These are phyloP conservation scores for Betula pendula DNA, from an alignment of 306 rosid genomes.

Conservation along the genomic window DNA sequence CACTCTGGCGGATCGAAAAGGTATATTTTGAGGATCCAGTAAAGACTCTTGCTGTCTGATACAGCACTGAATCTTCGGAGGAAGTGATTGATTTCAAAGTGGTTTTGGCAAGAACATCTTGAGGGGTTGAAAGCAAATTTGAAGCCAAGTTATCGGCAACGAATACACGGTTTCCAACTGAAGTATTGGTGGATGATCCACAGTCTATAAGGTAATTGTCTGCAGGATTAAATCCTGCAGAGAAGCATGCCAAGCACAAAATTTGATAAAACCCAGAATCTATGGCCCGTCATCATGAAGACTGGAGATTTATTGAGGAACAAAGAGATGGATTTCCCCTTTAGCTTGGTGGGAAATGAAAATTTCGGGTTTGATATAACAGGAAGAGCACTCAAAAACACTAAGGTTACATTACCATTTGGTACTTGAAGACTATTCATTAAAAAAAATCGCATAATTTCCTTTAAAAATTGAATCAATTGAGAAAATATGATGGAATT, in stretches of 20 bases:
- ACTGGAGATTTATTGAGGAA: conserved; percentile 15
- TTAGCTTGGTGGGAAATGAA: too few relatives aligned
- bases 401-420: too few relatives aligned
- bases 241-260: conserved; percentile 47
- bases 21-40: conserved; percentile 60
- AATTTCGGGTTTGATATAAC: too few relatives aligned
- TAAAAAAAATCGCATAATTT: too few relatives aligned
- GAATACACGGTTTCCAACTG: conserved; percentile 58
- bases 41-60: conserved; percentile 73
- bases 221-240: conserved; percentile 49
- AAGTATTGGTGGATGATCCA: conserved; percentile 53
- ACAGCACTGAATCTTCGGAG: conserved; percentile 46
- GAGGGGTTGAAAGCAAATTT: conserved; percentile 58
- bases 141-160: conserved; percentile 55
- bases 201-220: conserved; percentile 86
- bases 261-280: conserved; percentile 47
- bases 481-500: too few relatives aligned
- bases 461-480: too few relatives aligned
- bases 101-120: conserved; percentile 52
- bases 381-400: conserved; percentile 21
- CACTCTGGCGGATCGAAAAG: conserved; percentile 51
- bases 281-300: conserved; percentile 38
- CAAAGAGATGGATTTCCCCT: neutral
- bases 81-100: conserved; percentile 37
- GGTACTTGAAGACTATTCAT: too few relatives aligned